Conservation (phyloP, 1,284 basidiomycete species). For the Athelia sp. region DNA sequence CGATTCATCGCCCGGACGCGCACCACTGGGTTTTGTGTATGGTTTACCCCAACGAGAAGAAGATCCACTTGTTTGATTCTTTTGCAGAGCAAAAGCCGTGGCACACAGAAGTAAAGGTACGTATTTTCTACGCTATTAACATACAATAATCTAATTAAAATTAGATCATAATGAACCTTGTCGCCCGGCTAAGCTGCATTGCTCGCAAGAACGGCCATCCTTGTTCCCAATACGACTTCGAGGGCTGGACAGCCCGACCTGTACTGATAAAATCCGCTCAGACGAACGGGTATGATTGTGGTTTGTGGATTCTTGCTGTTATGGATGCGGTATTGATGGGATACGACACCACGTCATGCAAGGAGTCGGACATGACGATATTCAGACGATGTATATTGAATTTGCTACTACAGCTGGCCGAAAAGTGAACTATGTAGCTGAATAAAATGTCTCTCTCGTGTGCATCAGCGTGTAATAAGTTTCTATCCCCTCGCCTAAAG, state of each 20-base stretch:
- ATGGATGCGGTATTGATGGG: too few species aligned
- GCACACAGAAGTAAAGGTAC: constrained; percentile 7
- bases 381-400: too few species aligned
- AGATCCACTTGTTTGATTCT: constrained; percentile 11
- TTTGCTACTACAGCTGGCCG: too few species aligned
- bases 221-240: background rate
- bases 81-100: constrained; percentile 7
- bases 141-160: too few species aligned
- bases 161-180: constrained; percentile 8
- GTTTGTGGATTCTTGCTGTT: too few species aligned
- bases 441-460: too few species aligned
- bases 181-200: constrained; percentile 3
- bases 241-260: constrained; percentile 2
- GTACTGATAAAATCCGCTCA: constrained; percentile 1
- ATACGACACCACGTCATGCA: too few species aligned
- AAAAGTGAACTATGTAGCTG: too few species aligned
- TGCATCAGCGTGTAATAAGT: too few species aligned
- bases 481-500: too few species aligned
- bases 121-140: background rate
- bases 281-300: too few species aligned
- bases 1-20: background rate
- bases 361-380: too few species aligned
- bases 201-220: background rate
- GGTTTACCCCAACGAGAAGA: background rate
- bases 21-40: constrained; percentile 11